Evolutionary conservation across 768 basidiomycete species (phyloP).

Genomic region (Hypholoma fasciculare): DNA sequence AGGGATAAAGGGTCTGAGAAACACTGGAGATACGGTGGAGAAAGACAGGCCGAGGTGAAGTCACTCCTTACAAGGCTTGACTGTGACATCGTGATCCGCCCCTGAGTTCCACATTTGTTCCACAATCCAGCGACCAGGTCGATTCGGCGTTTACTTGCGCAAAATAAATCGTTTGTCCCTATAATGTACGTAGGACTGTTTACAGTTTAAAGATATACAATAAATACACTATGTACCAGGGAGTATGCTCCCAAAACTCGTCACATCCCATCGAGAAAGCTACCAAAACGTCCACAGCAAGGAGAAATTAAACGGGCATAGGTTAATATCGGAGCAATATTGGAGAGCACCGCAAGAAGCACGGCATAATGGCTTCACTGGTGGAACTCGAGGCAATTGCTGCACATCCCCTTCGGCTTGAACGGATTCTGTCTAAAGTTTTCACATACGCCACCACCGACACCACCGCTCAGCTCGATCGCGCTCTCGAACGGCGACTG

Average conservation of each 20-base stretch:
- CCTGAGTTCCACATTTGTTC: background rate
- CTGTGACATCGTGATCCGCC: background rate
- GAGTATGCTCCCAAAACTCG: too few relatives aligned
- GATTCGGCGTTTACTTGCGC: too few relatives aligned
- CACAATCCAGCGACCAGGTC: background rate
- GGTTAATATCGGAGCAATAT: too few relatives aligned
- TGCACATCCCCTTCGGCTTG: conserved; percentile 65
- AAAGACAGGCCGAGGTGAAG: background rate
- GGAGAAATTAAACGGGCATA: too few relatives aligned
- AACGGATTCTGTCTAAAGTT: conserved; percentile 69
- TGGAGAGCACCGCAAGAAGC: too few relatives aligned
- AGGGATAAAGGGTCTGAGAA: conserved; percentile 2
- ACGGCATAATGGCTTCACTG: conserved; percentile 11
- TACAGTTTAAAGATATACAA: too few relatives aligned
- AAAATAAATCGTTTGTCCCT: too few relatives aligned
- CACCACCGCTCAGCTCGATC: conserved; percentile 37
- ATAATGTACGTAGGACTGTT: too few relatives aligned
- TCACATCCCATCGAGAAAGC: too few relatives aligned
- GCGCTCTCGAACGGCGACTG: conserved; percentile 69
- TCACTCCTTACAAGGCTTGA: background rate
- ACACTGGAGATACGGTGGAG: background rate
- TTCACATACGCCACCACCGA: conserved; percentile 33
- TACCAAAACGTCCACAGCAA: too few relatives aligned
- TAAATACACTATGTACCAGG: too few relatives aligned
- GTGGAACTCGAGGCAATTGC: conserved; percentile 63